Percentiles rank a stretch among this genome's conserved stretches.
Conservation (phyloP, 192 early-diverging fungal genomes). For the Radiomyces spectabilis region DNA sequence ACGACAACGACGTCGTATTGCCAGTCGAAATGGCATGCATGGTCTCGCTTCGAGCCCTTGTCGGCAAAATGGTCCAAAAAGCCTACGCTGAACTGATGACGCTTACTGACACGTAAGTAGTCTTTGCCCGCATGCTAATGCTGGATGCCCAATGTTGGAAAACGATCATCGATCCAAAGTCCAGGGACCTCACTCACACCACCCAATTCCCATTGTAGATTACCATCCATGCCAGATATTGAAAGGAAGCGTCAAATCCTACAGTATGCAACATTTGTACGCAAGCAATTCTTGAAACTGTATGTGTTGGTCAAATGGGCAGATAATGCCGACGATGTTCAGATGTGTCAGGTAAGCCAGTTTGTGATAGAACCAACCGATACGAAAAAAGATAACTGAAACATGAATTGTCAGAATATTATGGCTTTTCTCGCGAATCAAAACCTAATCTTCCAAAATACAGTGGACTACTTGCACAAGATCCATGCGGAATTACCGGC, state of each 20-base stretch:
- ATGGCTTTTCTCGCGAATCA: constrained; percentile 25
- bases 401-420: constrained; percentile 24
- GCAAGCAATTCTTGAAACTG: constrained; percentile 63
- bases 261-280: constrained; percentile 52
- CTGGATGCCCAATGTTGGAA: too few relatives aligned
- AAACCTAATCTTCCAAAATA: constrained; percentile 26
- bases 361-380: too few relatives aligned
- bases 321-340: constrained; percentile 55
- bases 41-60: constrained; percentile 50
- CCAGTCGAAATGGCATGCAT: constrained; percentile 54
- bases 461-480: constrained; percentile 25
- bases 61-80: constrained; percentile 55
- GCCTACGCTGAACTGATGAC: constrained; percentile 61
- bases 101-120: constrained; percentile 51
- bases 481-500: constrained; percentile 32
- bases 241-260: constrained; percentile 55
- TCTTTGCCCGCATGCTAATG: not conserved
- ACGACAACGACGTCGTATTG: constrained; percentile 37
- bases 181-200: too few relatives aligned
- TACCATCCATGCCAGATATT: constrained; percentile 48
- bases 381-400: constrained; percentile 13
- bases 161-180: too few relatives aligned
- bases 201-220: constrained; percentile 16
- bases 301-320: constrained; percentile 74
- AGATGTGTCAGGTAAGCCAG: constrained; percentile 57